Evolutionary conservation across 441 rosid genomes (phyloP), one percentile per base, ranked within the genome.

Genomic region (Pelargonium fulgidum): DNA sequence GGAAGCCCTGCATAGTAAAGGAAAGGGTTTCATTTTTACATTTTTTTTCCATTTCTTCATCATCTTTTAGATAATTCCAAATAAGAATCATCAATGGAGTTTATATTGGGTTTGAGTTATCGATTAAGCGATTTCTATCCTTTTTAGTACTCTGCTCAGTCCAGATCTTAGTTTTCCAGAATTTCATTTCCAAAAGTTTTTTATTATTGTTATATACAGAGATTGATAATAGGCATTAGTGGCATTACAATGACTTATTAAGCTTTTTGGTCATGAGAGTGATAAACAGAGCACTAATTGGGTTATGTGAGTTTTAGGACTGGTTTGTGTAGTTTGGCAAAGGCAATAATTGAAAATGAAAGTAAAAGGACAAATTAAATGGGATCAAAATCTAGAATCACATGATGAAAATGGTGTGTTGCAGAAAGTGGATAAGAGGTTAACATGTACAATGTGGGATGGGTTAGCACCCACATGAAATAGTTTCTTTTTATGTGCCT

Each of bases 281-380:
- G 52, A n/a, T 45, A 45, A 45, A 45, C 52, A 10, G 52, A 45
- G n/a, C 52, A 45, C 52, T 45, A 45, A 1, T 2, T 45, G 52
- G 13, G 10, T 10, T 48, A 16, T 50, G n/a, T 5, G 56, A 50
- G 4, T n/a, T 50, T n/a, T 50, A 16, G 56, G 56, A 50, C 56
- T 50, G 17, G n/a, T 50, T 50, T 50, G 56, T 50, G n/a, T 50
- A 10, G 52, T 47, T n/a, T 50, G 56, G 56, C 56, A 50, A 16
- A 50, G 17, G 56, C 17, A 5, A 50, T 50, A 0, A 50, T n/a
- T 50, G 56, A 50, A 50, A 50, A 50, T 4, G 56, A 50, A 50
- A 50, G 14, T 5, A n/a, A n/a, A 50, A n/a, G 17, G 19, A n/a
- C 56, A 50, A 50, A 16, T 50, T 5, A 50, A 16, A 13, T 50